Conservation (phyloP, 129 eudicot genomes). For the Artemisia argyi region DNA sequence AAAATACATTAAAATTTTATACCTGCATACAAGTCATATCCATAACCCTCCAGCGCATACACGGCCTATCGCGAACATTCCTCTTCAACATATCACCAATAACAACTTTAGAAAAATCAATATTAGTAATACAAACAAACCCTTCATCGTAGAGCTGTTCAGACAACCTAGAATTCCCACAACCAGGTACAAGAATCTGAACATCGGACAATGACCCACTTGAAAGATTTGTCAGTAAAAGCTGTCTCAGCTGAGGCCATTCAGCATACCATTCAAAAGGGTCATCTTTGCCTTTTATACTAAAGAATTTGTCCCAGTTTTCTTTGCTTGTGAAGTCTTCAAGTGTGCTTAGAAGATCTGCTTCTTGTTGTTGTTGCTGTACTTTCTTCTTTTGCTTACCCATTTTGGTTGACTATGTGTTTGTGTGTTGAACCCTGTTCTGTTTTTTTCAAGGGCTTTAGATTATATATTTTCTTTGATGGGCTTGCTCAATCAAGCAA, state of each 20-base stretch:
- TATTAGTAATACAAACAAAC: constrained; percentile 51
- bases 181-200: constrained; percentile 75
- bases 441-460: background rate
- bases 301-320: constrained; percentile 86
- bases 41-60: constrained; percentile 94
- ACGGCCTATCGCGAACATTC: constrained; percentile 68
- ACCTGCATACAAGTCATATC: constrained; percentile 95
- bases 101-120: constrained; percentile 89
- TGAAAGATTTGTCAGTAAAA: constrained; percentile 50
- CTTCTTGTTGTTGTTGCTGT: background rate
- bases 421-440: background rate
- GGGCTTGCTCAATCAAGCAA: too few species aligned
- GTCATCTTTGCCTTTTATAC: constrained; percentile 56
- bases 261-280: constrained; percentile 92
- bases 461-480: background rate
- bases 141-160: constrained; percentile 79
- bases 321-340: constrained; percentile 82
- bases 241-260: constrained; percentile 70
- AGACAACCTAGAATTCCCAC: constrained; percentile 84
- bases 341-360: constrained; percentile 59
- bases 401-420: constrained; percentile 12
- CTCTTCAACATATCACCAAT: constrained; percentile 86
- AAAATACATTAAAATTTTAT: background rate
- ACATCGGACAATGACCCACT: constrained; percentile 11
- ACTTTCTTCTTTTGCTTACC: constrained; percentile 33